phyloP scores from a whole-genome alignment of 2,329 filamentous ascomycete genomes.

The Pseudogymnoascus sp. region DNA sequence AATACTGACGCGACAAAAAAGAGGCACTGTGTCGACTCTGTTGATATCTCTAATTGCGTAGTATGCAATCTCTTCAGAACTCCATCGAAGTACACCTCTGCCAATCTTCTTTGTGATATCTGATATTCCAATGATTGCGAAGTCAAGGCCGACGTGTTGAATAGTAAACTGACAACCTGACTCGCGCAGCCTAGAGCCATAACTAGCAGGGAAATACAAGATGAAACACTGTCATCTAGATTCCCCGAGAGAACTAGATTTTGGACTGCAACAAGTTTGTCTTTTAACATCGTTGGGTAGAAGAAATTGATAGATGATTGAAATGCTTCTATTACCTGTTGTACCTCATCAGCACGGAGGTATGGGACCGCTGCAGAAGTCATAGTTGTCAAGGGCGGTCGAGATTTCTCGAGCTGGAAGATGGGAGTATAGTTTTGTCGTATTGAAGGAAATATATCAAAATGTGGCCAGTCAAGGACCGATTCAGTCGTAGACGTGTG shows the following conservation, averaged over 20 bases:
- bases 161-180: conserved; percentile 19
- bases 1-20: conserved; percentile 41
- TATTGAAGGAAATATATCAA: conserved; percentile 38
- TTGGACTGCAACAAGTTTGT: conserved; percentile 31
- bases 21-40: conserved; percentile 41
- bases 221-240: conserved; percentile 32
- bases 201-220: conserved; percentile 34
- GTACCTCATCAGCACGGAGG: conserved; percentile 35
- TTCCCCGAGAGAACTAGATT: conserved; percentile 29
- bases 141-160: conserved; percentile 15
- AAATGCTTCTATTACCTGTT: conserved; percentile 37
- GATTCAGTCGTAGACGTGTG: conserved; percentile 45
- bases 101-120: conserved; percentile 31
- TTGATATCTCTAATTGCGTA: conserved; percentile 39
- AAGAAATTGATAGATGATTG: conserved; percentile 43
- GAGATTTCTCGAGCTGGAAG: conserved; percentile 40
- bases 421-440: conserved; percentile 38
- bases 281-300: conserved; percentile 43
- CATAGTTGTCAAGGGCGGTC: conserved; percentile 31
- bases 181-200: conserved; percentile 1
- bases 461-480: conserved; percentile 45
- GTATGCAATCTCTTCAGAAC: conserved; percentile 40
- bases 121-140: conserved; percentile 28
- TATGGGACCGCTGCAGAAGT: conserved; percentile 36
- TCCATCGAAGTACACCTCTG: conserved; percentile 39